Conservation (phyloP, 768 basidiomycete genomes). For the Candolleomyces aberdarensis region DNA sequence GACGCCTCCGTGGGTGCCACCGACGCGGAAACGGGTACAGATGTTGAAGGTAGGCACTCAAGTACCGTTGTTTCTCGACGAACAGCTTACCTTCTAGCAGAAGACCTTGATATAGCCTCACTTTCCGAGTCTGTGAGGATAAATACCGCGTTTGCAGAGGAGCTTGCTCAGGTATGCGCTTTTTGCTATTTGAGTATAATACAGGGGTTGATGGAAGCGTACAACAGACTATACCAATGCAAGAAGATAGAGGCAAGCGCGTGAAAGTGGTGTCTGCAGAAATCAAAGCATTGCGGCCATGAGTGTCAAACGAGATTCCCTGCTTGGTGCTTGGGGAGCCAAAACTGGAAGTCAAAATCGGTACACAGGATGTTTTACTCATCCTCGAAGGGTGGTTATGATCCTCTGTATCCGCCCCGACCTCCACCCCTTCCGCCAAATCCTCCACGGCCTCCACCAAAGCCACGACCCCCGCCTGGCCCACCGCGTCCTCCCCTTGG, state of each 20-base stretch:
- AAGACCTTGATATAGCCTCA: background rate
- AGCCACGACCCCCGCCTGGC: conserved; percentile 44
- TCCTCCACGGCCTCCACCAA: conserved; percentile 41
- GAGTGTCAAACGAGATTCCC: conserved; percentile 11
- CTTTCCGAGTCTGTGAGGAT: conserved; percentile 6
- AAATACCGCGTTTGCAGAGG: conserved; percentile 12
- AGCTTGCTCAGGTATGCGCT: conserved; percentile 12
- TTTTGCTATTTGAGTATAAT: conserved; percentile 3
- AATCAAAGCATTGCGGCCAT: conserved; percentile 48
- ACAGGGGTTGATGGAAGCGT: conserved; percentile 1
- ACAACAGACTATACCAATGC: conserved; percentile 42
- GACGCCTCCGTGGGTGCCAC: conserved; percentile 14
- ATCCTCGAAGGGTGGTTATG: background rate
- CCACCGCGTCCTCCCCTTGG: conserved; percentile 27
- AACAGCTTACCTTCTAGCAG: background rate
- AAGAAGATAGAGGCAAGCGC: conserved; percentile 49
- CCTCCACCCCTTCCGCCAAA: conserved; percentile 40
- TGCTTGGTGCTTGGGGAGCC: too few species aligned
- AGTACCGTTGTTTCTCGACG: background rate
- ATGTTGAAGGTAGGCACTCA: conserved; percentile 16
- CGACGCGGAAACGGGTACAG: conserved; percentile 18
- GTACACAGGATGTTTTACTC: too few species aligned
- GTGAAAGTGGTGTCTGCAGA: conserved; percentile 45
- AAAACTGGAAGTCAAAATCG: too few species aligned
- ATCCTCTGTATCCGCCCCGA: conserved; percentile 17